Percentiles rank a stretch among this genome's conserved stretches.
phyloP scores from a whole-genome alignment of 2,329 filamentous ascomycete genomes.

The Botrytis medusae region DNA sequence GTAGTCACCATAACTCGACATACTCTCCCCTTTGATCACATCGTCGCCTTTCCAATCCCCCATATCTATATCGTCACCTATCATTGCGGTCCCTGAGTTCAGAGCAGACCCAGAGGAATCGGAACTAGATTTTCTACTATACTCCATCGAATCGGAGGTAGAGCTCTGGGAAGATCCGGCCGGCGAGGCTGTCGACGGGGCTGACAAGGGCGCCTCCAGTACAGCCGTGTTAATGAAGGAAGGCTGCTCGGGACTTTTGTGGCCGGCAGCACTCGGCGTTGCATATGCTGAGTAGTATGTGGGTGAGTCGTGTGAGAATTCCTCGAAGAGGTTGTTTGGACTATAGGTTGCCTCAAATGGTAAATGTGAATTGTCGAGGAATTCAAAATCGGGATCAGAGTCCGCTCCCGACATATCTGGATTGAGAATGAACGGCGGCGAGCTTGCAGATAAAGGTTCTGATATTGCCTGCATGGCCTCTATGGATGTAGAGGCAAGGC shows the following conservation, averaged over 20 bases:
- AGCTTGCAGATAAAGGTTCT: constrained; percentile 36
- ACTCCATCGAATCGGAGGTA: constrained; percentile 53
- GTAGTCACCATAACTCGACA: constrained; percentile 44
- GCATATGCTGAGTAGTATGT: constrained; percentile 34
- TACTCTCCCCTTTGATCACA: constrained; percentile 43
- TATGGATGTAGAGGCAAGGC: not conserved
- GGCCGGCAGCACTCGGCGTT: constrained; percentile 31
- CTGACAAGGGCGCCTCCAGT: constrained; percentile 26
- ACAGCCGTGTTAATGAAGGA: constrained; percentile 15
- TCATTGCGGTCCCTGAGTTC: constrained; percentile 46
- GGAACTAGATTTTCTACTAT: constrained; percentile 50
- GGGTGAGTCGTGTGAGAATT: constrained; percentile 33
- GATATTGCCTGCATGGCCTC: constrained; percentile 34
- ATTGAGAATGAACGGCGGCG: constrained; percentile 41
- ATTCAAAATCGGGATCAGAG: constrained; percentile 42
- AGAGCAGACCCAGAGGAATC: constrained; percentile 48
- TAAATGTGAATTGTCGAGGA: constrained; percentile 40
- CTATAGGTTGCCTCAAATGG: constrained; percentile 36
- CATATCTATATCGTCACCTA: constrained; percentile 45
- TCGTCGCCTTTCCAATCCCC: constrained; percentile 47
- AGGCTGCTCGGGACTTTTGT: constrained; percentile 23
- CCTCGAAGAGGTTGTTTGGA: constrained; percentile 39
- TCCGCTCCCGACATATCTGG: constrained; percentile 41
- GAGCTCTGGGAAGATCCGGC: constrained; percentile 49
- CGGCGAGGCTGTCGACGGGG: constrained; percentile 39